Evolutionary conservation across 176 grass and related monocot genomes (phyloP).

Genomic region (Musa schizocarpa): DNA sequence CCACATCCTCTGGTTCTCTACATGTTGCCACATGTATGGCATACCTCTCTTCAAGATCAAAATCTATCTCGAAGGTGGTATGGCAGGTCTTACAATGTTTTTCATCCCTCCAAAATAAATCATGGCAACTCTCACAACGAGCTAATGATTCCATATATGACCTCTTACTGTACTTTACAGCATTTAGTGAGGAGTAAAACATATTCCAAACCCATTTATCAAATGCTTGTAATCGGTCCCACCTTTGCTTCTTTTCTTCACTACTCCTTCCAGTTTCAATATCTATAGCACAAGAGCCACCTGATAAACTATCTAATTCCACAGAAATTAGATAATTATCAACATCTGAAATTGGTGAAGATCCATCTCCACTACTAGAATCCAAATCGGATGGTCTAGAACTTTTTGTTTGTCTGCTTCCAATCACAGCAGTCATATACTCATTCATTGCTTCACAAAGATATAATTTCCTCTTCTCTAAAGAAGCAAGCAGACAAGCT

Average conservation of each 20-base stretch:
- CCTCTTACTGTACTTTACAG: conserved; percentile 55
- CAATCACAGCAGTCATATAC: conserved; percentile 28
- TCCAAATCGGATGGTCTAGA: conserved; percentile 42
- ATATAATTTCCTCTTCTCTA: conserved; percentile 65
- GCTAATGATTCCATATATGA: conserved; percentile 67
- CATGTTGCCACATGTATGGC: conserved; percentile 75
- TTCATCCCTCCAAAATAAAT: conserved; percentile 98
- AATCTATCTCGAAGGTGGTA: conserved; percentile 83
- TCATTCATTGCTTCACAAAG: conserved; percentile 81
- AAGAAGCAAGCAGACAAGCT: conserved; percentile 68
- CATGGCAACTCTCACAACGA: conserved; percentile 76
- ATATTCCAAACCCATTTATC: conserved; percentile 88
- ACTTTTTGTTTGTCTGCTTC: conserved; percentile 14
- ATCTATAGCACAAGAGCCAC: conserved; percentile 34
- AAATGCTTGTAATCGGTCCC: conserved; percentile 60
- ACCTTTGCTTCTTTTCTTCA: conserved; percentile 54
- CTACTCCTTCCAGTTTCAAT: conserved; percentile 58
- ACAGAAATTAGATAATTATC: conserved; percentile 40
- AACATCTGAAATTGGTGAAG: conserved; percentile 77
- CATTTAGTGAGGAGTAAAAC: conserved; percentile 57
- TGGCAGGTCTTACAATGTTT: conserved; percentile 98
- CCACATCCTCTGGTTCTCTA: conserved; percentile 43
- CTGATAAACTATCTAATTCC: conserved; percentile 30
- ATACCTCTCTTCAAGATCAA: conserved; percentile 96
- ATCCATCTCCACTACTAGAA: conserved; percentile 44